Percentiles rank a stretch among this genome's conserved stretches.
Evolutionary conservation across 2,329 filamentous ascomycete species (phyloP).

Genomic region (Verticillium dahliae): DNA sequence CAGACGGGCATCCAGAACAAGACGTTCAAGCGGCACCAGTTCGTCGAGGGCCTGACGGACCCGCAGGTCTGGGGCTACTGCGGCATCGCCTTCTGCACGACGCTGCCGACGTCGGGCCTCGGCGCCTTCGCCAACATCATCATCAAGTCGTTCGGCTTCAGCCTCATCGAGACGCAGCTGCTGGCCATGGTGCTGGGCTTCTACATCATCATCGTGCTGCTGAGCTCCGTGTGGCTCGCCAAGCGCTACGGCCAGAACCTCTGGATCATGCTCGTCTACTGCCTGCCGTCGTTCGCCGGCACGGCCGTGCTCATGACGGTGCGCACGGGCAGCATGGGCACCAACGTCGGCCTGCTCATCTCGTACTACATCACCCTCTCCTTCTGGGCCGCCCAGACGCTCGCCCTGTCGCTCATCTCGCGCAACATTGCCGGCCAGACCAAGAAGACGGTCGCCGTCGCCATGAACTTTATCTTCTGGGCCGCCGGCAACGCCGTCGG

Average conservation of each 20-base stretch:
- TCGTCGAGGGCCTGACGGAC: slow-evolving; percentile 49
- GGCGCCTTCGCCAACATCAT: slow-evolving; percentile 71
- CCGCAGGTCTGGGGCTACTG: slow-evolving; percentile 62
- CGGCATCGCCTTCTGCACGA: slow-evolving; percentile 63
- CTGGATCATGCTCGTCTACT: slow-evolving; percentile 57
- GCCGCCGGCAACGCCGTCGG: slow-evolving; percentile 61
- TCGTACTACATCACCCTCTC: slow-evolving; percentile 71
- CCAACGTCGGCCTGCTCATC: slow-evolving; percentile 61
- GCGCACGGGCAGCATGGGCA: slow-evolving; percentile 46
- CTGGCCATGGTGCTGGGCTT: slow-evolving; percentile 69
- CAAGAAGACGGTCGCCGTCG: slow-evolving; percentile 63
- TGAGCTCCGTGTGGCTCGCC: slow-evolving; percentile 60
- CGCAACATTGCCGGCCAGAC: slow-evolving; percentile 68
- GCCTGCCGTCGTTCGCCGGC: slow-evolving; percentile 64
- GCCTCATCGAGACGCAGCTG: slow-evolving; percentile 60
- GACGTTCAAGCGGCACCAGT: slow-evolving; percentile 37
- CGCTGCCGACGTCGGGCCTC: slow-evolving; percentile 65
- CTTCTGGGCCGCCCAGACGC: slow-evolving; percentile 69
- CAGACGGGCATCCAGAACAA: slow-evolving; percentile 56
- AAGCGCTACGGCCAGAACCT: slow-evolving; percentile 65
- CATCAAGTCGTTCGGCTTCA: slow-evolving; percentile 63
- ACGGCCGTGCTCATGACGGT: slow-evolving; percentile 69
- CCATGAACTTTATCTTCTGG: slow-evolving; percentile 66
- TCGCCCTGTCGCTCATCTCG: slow-evolving; percentile 60
- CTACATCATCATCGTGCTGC: slow-evolving; percentile 65